Conservation (phyloP, 352 stramenopile species). For the Pythium dissimile region DNA sequence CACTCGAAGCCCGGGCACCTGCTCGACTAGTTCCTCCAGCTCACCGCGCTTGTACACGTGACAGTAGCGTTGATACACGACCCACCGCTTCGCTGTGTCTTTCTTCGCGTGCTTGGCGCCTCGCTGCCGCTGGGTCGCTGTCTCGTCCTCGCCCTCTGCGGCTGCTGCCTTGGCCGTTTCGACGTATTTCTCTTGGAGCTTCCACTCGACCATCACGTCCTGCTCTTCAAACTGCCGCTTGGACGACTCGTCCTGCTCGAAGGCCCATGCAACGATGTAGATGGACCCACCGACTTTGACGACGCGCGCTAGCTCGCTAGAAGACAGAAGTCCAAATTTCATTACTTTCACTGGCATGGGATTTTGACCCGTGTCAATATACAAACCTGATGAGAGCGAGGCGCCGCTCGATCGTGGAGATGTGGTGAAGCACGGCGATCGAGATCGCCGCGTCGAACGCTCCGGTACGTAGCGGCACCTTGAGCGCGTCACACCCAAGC, state of each 20-base stretch:
- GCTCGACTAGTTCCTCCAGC: constrained; percentile 54
- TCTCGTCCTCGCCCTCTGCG: background rate
- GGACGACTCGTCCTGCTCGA: constrained; percentile 74
- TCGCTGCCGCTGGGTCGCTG: background rate
- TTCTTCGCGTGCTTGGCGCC: constrained; percentile 33
- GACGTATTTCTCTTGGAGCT: constrained; percentile 80
- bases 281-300: constrained; percentile 54
- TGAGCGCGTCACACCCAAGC: constrained; percentile 68
- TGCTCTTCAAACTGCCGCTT: constrained; percentile 75
- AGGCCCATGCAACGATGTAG: constrained; percentile 76
- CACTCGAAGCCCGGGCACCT: constrained; percentile 54
- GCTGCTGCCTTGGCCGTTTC: background rate
- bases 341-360: too few relatives aligned
- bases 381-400: constrained; percentile 73
- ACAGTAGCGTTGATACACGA: constrained; percentile 82
- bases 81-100: constrained; percentile 54
- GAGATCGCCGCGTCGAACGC: constrained; percentile 78
- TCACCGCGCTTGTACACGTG: constrained; percentile 74
- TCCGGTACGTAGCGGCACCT: constrained; percentile 49
- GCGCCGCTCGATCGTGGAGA: constrained; percentile 70
- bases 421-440: constrained; percentile 82
- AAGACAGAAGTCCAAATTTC: background rate
- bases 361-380: background rate
- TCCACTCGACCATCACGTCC: constrained; percentile 86
- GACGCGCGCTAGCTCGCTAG: constrained; percentile 63